Evolutionary conservation across 2,329 filamentous ascomycete species (phyloP).

Genomic region (Fusarium subglutinans): DNA sequence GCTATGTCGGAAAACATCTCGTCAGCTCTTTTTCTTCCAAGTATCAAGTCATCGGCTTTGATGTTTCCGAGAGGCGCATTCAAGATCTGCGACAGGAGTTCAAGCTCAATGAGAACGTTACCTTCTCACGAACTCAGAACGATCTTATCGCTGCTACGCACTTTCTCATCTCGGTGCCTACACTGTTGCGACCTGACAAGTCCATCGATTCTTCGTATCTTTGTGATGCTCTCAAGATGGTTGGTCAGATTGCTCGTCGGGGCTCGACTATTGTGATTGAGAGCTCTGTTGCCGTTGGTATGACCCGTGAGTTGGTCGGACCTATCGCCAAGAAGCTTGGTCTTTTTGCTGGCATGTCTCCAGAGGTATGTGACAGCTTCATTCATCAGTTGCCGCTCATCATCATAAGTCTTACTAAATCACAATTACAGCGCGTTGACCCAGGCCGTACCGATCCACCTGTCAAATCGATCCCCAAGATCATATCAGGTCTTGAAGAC

Average conservation of each 20-base stretch:
- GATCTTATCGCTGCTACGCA: background rate
- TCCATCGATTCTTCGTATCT: background rate
- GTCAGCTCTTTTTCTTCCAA: background rate
- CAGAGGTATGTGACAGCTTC: background rate
- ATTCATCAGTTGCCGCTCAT: too few species aligned
- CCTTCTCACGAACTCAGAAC: background rate
- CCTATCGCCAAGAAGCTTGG: background rate
- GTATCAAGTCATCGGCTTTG: background rate
- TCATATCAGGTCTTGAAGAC: background rate
- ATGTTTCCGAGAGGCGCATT: background rate
- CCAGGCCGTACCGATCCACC: background rate
- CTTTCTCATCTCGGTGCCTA: background rate
- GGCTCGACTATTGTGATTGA: background rate
- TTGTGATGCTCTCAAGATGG: background rate
- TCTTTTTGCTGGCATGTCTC: background rate
- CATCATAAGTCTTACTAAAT: background rate
- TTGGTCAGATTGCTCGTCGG: background rate
- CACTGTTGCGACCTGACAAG: background rate
- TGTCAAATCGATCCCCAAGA: background rate
- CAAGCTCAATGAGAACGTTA: background rate
- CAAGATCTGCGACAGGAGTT: background rate
- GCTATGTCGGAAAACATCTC: background rate
- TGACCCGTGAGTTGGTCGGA: background rate
- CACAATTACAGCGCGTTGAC: background rate
- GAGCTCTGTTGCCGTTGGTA: background rate